These are phyloP conservation scores for Debaryomycetaceae sp. DNA, from an alignment of 1,139 yeast species.

Conservation along the genomic window DNA sequence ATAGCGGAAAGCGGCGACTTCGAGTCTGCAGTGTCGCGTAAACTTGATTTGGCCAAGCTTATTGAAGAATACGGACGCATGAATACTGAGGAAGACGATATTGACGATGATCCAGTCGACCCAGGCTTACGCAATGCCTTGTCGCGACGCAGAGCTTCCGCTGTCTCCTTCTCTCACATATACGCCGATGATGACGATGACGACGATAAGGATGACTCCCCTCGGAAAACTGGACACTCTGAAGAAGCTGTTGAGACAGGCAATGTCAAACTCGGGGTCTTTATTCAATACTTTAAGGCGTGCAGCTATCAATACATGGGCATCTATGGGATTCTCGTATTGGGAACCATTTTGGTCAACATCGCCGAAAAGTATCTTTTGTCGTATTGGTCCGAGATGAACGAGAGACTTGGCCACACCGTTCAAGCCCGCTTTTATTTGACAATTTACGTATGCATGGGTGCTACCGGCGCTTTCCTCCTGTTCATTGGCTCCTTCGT, in stretches of 20 bases:
- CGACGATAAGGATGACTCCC: conserved; percentile 8
- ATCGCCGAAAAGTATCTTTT: conserved; percentile 14
- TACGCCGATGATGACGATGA: conserved; percentile 11
- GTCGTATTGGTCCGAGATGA: conserved; percentile 17
- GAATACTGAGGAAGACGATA: conserved; percentile 9
- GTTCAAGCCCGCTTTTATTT: conserved; percentile 10
- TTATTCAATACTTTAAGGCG: conserved; percentile 16
- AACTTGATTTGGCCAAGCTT: conserved; percentile 22
- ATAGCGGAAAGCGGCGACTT: conserved; percentile 21
- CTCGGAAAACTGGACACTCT: conserved; percentile 10
- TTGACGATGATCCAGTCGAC: conserved; percentile 1
- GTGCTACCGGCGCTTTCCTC: conserved; percentile 13
- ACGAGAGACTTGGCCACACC: conserved; percentile 12
- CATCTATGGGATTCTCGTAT: conserved; percentile 11
- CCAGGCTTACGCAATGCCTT: conserved; percentile 1
- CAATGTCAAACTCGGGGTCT: conserved; percentile 13
- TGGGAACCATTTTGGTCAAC: conserved; percentile 8
- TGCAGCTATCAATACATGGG: conserved; percentile 14
- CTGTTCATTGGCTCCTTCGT: conserved; percentile 13
- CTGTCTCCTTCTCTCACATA: conserved; percentile 12
- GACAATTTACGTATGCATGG: conserved; percentile 11
- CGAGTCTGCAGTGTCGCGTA: conserved; percentile 7
- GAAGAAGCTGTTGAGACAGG: conserved; percentile 16
- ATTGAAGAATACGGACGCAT: conserved; percentile 69
- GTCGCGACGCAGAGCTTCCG: conserved; percentile 9